These are phyloP conservation scores for Camelina neglecta DNA, from an alignment of 345 rosid species.

Conservation along the genomic window DNA sequence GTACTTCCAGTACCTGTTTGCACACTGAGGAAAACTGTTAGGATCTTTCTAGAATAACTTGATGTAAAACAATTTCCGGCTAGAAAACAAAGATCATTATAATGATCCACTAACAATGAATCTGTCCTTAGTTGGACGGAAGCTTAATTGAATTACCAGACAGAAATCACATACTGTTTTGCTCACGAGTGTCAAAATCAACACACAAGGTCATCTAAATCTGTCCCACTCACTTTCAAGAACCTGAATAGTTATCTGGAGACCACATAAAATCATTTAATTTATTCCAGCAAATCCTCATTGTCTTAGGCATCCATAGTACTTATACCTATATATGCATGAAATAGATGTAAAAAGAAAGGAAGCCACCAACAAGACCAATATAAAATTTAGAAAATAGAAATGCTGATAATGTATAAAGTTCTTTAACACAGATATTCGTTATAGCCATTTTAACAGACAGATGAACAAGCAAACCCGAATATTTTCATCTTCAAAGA, in stretches of 20 bases:
- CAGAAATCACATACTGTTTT: conserved; percentile 1
- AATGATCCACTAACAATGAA: not conserved
- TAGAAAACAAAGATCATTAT: conserved; percentile 4
- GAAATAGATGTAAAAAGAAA: not conserved
- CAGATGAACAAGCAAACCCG: conserved; percentile 16
- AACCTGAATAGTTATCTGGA: not conserved
- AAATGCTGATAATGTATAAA: not conserved
- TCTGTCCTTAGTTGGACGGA: not conserved
- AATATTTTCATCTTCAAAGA: not conserved
- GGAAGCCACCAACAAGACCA: not conserved
- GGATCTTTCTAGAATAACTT: conserved; percentile 26
- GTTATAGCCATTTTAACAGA: not conserved
- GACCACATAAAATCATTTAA: not conserved
- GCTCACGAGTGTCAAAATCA: conserved; percentile 7
- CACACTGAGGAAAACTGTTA: conserved; percentile 59
- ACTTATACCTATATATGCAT: not conserved
- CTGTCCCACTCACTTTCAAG: conserved; percentile 3
- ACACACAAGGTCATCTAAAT: conserved; percentile 1
- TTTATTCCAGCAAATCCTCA: not conserved
- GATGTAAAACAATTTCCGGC: not conserved
- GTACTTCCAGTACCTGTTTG: conserved; percentile 89
- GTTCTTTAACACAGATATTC: not conserved
- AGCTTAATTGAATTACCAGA: conserved; percentile 8
- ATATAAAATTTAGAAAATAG: not conserved
- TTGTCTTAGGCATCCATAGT: not conserved